Conservation (phyloP, 129 eudicot genomes). For the Tanacetum coccineum region DNA sequence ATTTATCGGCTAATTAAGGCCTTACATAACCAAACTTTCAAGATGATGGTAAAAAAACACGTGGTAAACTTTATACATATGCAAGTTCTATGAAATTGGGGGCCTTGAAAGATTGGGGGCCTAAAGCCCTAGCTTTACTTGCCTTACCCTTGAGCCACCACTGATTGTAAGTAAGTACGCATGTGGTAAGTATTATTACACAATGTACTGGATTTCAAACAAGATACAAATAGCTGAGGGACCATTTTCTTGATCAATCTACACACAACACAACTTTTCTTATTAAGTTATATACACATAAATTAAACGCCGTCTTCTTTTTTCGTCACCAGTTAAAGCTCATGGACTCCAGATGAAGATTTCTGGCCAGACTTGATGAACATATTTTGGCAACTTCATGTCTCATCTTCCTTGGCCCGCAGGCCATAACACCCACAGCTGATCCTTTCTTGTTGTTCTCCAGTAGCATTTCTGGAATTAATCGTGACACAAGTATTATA, state of each 20-base stretch:
- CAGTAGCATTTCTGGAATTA: slow-evolving; percentile 37
- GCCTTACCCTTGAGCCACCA: too few relatives aligned
- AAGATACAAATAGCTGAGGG: not conserved
- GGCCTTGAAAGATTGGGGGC: too few relatives aligned
- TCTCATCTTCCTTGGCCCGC: slow-evolving; percentile 57
- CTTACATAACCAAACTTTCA: too few relatives aligned
- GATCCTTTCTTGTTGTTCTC: slow-evolving; percentile 34
- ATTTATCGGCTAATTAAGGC: too few relatives aligned
- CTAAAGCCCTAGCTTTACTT: too few relatives aligned
- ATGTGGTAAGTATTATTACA: not conserved
- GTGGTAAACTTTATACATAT: too few relatives aligned
- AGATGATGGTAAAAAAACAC: too few relatives aligned
- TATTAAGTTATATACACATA: not conserved
- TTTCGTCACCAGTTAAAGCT: slow-evolving; percentile 66
- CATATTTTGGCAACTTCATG: slow-evolving; percentile 63
- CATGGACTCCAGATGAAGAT: slow-evolving; percentile 52
- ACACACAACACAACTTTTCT: not conserved
- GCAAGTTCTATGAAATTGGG: too few relatives aligned
- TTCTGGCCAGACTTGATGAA: slow-evolving; percentile 37
- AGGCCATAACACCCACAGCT: slow-evolving; percentile 48
- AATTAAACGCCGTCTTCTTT: not conserved
- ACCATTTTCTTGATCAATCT: too few relatives aligned
- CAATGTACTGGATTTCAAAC: not conserved
- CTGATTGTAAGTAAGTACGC: too few relatives aligned
- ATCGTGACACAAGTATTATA: too few relatives aligned